Percentiles rank a stretch among this genome's conserved stretches.
These are phyloP conservation scores for Pleurotus giganteus DNA, from an alignment of 768 basidiomycete species.

Conservation along the genomic window DNA sequence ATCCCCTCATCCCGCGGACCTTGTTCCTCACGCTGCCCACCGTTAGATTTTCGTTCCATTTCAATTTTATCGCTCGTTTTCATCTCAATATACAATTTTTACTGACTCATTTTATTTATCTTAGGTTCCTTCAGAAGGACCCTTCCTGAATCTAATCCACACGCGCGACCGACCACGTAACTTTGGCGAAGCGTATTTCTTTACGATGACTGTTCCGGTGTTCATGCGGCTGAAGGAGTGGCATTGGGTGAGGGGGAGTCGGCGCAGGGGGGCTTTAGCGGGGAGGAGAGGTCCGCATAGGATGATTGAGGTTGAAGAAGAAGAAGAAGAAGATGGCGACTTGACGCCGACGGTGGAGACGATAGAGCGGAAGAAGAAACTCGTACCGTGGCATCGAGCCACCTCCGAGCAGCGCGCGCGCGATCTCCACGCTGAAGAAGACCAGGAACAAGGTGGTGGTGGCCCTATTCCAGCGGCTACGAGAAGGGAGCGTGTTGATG, in stretches of 20 bases:
- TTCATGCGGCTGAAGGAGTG: slow-evolving; percentile 62
- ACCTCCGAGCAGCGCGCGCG: not conserved
- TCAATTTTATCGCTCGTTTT: not conserved
- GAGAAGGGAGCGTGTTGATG: slow-evolving; percentile 20
- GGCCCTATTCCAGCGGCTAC: not conserved
- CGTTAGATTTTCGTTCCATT: not conserved
- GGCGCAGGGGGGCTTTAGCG: not conserved
- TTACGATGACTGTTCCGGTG: slow-evolving; percentile 40
- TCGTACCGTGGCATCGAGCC: not conserved
- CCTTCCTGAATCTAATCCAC: slow-evolving; percentile 26
- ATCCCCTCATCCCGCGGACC: not conserved
- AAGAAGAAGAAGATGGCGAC: not conserved
- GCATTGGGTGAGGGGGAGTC: slow-evolving; percentile 25
- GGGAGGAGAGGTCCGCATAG: not conserved
- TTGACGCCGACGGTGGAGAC: not conserved
- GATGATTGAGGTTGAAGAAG: not conserved
- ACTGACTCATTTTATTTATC: not conserved
- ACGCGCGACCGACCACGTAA: slow-evolving; percentile 19
- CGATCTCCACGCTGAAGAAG: slow-evolving; percentile 27
- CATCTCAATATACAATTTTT: not conserved
- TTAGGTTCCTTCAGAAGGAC: slow-evolving; percentile 31
- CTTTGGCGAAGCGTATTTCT: slow-evolving; percentile 26
- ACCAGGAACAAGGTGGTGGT: slow-evolving; percentile 15
- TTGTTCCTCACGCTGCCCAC: not conserved
- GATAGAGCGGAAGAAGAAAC: not conserved